Evolutionary conservation across 208 protist genomes (phyloP).

Genomic region (Novymonas esmeraldas): DNA sequence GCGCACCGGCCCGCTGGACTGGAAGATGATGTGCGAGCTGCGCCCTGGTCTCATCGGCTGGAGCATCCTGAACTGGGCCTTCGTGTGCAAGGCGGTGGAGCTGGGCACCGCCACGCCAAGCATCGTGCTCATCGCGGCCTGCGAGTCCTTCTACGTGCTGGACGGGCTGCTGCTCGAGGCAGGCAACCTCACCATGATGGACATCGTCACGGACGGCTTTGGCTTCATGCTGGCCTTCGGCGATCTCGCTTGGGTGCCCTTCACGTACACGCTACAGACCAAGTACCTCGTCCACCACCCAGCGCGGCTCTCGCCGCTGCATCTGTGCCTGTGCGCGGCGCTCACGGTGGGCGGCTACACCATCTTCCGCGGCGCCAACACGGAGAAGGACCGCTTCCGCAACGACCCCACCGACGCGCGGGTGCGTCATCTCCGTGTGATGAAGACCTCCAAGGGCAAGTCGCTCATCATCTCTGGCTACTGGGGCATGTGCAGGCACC

Average conservation of each 20-base stretch:
- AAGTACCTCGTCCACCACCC: conserved; percentile 88
- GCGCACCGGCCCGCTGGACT: conserved; percentile 90
- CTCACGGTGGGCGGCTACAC: conserved; percentile 67
- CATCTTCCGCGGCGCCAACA: conserved; percentile 89
- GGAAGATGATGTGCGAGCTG: conserved; percentile 97
- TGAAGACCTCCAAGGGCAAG: conserved; percentile 83
- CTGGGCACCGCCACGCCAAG: conserved; percentile 81
- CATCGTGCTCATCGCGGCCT: conserved; percentile 83
- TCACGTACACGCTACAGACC: conserved; percentile 95
- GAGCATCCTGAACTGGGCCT: conserved; percentile 93
- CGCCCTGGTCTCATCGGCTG: conserved; percentile 96
- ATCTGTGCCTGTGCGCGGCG: conserved; percentile 42
- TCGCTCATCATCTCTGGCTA: conserved; percentile 94
- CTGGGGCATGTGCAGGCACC: conserved; percentile 96
- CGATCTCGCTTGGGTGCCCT: conserved; percentile 95
- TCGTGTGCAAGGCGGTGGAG: conserved; percentile 68
- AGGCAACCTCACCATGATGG: conserved; percentile 95
- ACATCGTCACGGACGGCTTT: conserved; percentile 96
- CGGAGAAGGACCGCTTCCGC: conserved; percentile 87
- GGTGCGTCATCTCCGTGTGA: conserved; percentile 70
- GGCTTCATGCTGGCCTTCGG: conserved; percentile 97
- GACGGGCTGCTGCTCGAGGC: conserved; percentile 94
- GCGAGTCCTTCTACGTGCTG: conserved; percentile 93
- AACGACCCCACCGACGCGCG: conserved; percentile 66
- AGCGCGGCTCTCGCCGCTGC: conserved; percentile 39